Conservation (phyloP, 2,329 filamentous ascomycete species). For the Leptographium galeiforme region DNA sequence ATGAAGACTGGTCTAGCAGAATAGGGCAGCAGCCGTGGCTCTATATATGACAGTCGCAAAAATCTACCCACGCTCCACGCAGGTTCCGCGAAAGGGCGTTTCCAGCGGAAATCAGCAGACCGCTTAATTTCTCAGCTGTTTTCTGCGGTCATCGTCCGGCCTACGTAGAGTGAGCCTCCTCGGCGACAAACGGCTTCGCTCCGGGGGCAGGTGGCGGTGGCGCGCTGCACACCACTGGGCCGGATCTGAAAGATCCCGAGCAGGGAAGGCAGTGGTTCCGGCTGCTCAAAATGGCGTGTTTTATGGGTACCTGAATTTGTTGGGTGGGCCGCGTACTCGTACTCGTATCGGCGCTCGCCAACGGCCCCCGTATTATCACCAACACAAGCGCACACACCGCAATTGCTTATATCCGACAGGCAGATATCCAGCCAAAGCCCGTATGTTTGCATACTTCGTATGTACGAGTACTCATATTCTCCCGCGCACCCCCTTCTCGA, state of each 20-base stretch:
- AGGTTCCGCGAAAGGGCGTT: background rate
- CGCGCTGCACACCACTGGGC: constrained; percentile 3
- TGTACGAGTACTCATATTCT: too few relatives aligned
- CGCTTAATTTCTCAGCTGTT: background rate
- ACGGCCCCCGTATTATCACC: background rate
- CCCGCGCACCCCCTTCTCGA: too few relatives aligned
- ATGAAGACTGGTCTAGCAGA: background rate
- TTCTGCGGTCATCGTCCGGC: background rate
- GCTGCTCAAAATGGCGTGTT: constrained; percentile 9
- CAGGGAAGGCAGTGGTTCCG: background rate
- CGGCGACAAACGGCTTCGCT: background rate
- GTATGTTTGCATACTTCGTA: background rate
- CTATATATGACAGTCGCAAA: background rate
- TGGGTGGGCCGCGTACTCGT: constrained; percentile 4
- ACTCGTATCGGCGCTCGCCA: background rate
- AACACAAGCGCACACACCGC: background rate
- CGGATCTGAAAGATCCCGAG: constrained; percentile 7
- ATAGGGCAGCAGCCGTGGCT: background rate
- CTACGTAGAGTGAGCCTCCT: background rate
- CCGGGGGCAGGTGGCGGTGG: constrained; percentile 2
- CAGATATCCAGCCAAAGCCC: background rate
- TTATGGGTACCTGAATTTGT: background rate
- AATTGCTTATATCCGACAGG: background rate
- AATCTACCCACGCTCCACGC: background rate
- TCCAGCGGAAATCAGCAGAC: constrained; percentile 1